Percentiles rank a stretch among this genome's conserved stretches.
Evolutionary conservation across 768 basidiomycete species (phyloP).

Genomic region (Tephrocybe sp.): DNA sequence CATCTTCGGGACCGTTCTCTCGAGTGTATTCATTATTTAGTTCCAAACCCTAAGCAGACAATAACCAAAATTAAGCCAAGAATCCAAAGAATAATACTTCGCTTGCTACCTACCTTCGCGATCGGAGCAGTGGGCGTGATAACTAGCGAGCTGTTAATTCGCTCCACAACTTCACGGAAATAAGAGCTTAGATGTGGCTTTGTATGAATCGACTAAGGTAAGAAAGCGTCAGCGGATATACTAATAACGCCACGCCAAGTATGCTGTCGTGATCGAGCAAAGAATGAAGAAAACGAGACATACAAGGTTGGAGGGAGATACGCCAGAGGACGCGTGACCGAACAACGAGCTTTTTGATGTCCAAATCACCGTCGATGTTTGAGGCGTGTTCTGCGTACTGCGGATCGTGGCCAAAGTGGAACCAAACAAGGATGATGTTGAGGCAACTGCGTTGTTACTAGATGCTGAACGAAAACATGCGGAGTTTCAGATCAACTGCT

Average conservation of each 20-base stretch:
- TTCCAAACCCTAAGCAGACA: background rate
- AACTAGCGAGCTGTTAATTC: slow-evolving; percentile 65
- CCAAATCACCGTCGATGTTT: slow-evolving; percentile 21
- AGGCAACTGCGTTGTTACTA: slow-evolving; percentile 7
- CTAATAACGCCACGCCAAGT: background rate
- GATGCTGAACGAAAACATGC: slow-evolving; percentile 1
- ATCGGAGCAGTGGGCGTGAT: slow-evolving; percentile 48
- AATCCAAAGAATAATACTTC: background rate
- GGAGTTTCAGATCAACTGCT: slow-evolving; percentile 12
- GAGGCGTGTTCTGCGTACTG: slow-evolving; percentile 1
- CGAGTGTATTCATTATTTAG: slow-evolving; percentile 7
- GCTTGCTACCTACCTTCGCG: slow-evolving; percentile 35
- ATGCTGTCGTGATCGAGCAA: background rate
- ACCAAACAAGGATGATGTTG: slow-evolving; percentile 33
- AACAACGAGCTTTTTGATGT: slow-evolving; percentile 47
- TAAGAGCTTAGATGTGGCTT: slow-evolving; percentile 18
- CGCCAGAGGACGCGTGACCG: slow-evolving; percentile 27
- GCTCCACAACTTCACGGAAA: slow-evolving; percentile 58
- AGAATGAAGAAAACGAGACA: background rate
- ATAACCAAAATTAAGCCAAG: background rate
- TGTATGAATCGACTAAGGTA: slow-evolving; percentile 7
- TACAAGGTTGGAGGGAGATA: slow-evolving; percentile 12
- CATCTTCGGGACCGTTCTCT: slow-evolving; percentile 11
- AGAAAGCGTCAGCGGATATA: background rate
- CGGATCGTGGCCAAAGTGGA: slow-evolving; percentile 16